phyloP scores from a whole-genome alignment of 331 rosid genomes.

The Rosa hybrid region DNA sequence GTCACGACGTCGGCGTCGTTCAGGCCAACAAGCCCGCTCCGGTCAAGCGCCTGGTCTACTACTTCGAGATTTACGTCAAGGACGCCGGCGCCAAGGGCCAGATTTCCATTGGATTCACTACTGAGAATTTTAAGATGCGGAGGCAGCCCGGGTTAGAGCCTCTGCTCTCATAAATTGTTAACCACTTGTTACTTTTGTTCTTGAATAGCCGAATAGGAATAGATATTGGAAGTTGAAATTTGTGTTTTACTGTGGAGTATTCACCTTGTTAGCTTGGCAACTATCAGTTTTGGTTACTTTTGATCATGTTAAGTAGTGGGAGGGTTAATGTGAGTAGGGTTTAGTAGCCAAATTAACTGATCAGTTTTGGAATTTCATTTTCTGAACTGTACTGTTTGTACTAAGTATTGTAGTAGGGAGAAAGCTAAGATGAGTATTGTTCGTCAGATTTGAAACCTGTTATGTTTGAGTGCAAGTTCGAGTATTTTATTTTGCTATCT shows the following conservation, averaged over 20 bases:
- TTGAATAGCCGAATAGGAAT: too few species aligned
- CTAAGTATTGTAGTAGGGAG: not conserved
- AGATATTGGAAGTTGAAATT: not conserved
- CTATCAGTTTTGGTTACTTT: too few species aligned
- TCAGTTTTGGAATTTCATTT: too few species aligned
- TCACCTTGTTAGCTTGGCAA: too few species aligned
- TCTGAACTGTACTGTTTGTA: not conserved
- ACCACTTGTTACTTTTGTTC: not conserved
- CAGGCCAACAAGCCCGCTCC: conserved; percentile 88
- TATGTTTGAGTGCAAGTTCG: not conserved
- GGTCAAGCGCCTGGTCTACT: conserved; percentile 73
- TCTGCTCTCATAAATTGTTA: not conserved
- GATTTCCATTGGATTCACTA: conserved; percentile 82
- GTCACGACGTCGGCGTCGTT: conserved; percentile 92
- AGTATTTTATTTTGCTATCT: not conserved
- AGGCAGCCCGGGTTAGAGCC: conserved; percentile 82
- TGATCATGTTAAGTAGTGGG: too few species aligned
- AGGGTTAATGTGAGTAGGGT: too few species aligned
- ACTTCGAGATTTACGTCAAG: conserved; percentile 86
- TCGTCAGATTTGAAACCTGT: not conserved
- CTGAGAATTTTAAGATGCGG: conserved; percentile 84
- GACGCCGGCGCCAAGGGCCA: conserved; percentile 91
- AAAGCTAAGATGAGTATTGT: not conserved
- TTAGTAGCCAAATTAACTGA: too few species aligned
- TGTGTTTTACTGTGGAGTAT: not conserved